phyloP scores from a whole-genome alignment of 495 filamentous ascomycete species.

The Jackrogersella multiformis region DNA sequence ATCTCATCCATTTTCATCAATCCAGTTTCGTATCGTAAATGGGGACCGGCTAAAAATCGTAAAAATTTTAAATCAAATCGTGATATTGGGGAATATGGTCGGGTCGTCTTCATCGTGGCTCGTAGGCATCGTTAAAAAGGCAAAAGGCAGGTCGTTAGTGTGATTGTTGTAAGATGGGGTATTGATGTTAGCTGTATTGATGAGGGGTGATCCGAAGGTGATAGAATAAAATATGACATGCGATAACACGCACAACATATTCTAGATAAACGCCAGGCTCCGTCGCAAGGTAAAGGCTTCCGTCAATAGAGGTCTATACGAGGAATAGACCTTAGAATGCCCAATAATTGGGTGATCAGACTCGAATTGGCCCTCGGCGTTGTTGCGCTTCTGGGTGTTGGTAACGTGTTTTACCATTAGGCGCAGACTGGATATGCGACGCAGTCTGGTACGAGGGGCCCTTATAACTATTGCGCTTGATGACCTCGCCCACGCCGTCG shows the following conservation, averaged over 20 bases:
- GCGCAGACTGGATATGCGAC: conserved; percentile 23
- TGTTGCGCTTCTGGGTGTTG: conserved; percentile 11
- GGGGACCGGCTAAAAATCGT: conserved; percentile 6
- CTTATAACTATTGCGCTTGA: conserved; percentile 50
- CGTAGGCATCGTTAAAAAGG: conserved; percentile 38
- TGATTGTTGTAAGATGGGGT: not conserved
- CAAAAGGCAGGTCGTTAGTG: conserved; percentile 14
- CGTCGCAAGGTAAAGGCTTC: not conserved
- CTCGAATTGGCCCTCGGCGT: conserved; percentile 12
- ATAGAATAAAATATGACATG: no score
- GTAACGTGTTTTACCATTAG: conserved; percentile 16
- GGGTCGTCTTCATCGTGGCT: conserved; percentile 33
- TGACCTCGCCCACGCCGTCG: conserved; percentile 63
- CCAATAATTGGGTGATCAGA: conserved; percentile 2
- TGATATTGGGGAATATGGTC: conserved; percentile 28
- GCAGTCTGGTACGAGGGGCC: conserved; percentile 43
- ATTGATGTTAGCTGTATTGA: not conserved
- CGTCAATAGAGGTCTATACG: not conserved
- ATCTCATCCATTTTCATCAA: conserved; percentile 28
- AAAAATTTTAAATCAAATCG: conserved; percentile 21
- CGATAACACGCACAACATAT: no score
- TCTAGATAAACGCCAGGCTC: not conserved
- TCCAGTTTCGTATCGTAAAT: conserved; percentile 17
- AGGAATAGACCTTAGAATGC: not conserved
- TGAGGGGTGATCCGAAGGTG: no score